Conservation (phyloP, 202 grass and related monocot genomes). For the Zoysia matrella region DNA sequence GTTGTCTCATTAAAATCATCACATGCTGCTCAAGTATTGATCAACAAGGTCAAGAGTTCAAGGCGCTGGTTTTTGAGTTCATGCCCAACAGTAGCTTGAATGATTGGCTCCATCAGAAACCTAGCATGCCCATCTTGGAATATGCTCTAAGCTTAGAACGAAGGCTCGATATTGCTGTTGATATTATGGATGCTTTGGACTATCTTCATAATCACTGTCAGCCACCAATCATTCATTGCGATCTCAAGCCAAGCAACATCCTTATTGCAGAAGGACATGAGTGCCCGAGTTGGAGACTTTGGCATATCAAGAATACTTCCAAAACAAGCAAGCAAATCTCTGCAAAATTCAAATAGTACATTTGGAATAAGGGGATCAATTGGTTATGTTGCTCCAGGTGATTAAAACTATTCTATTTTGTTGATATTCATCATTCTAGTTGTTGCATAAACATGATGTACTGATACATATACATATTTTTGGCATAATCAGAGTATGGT, state of each 20-base stretch:
- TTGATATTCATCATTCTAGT: too few relatives aligned
- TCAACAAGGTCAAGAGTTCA: too few relatives aligned
- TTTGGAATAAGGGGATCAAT: constrained; percentile 35
- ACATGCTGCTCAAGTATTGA: constrained; percentile 44
- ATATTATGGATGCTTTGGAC: constrained; percentile 35
- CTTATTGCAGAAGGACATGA: constrained; percentile 32
- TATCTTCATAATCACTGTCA: constrained; percentile 45
- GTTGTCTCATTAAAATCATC: too few relatives aligned
- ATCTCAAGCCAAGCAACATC: constrained; percentile 43
- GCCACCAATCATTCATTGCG: constrained; percentile 41
- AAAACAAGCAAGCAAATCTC: not conserved
- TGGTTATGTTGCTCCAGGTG: constrained; percentile 48
- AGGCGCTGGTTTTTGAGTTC: constrained; percentile 41
- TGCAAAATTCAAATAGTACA: not conserved
- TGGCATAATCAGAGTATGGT: constrained; percentile 45
- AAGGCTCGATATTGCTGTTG: constrained; percentile 24
- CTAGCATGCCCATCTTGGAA: not conserved
- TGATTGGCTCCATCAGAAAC: constrained; percentile 39
- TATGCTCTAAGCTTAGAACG: constrained; percentile 13
- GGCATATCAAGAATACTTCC: constrained; percentile 34
- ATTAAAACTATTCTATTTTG: not conserved
- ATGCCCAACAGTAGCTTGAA: constrained; percentile 44
- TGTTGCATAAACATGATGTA: too few relatives aligned
- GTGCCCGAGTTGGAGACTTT: constrained; percentile 33
- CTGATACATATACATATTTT: not conserved